Percentiles rank a stretch among this genome's conserved stretches.
Evolutionary conservation across 805 yeast genomes (phyloP).

Genomic region (Blastobotrys robertii): DNA sequence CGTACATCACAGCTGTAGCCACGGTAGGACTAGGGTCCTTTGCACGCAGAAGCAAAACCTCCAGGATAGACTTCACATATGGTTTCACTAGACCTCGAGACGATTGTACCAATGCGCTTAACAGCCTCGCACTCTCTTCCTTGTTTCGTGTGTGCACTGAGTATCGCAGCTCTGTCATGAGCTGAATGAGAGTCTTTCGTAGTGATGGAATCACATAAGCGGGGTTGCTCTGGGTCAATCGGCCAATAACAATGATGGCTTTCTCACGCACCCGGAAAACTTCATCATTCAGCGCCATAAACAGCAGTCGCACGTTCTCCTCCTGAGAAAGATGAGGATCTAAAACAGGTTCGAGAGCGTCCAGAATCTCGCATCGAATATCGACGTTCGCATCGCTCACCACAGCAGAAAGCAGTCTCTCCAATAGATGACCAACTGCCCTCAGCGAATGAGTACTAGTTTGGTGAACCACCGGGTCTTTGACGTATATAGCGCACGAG

Average conservation of each 20-base stretch:
- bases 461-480: conserved; percentile 74
- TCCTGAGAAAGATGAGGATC: conserved; percentile 94
- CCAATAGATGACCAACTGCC: conserved; percentile 78
- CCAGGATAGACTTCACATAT: conserved; percentile 83
- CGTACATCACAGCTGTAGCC: conserved; percentile 73
- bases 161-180: conserved; percentile 75
- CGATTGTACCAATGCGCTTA: conserved; percentile 63
- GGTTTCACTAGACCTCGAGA: conserved; percentile 82
- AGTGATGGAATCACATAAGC: conserved; percentile 92
- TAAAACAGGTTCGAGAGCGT: conserved; percentile 60
- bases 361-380: conserved; percentile 69
- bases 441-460: conserved; percentile 70
- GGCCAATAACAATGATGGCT: conserved; percentile 70
- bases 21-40: conserved; percentile 68
- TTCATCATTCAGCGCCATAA: conserved; percentile 89
- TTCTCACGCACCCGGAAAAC: conserved; percentile 71
- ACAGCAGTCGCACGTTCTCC: conserved; percentile 72
- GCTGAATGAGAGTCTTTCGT: conserved; percentile 75
- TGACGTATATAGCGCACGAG: conserved; percentile 62
- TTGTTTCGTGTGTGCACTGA: conserved; percentile 65
- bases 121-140: conserved; percentile 76
- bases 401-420: conserved; percentile 67
- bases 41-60: conserved; percentile 68
- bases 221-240: conserved; percentile 82
- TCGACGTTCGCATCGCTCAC: conserved; percentile 85